Base-by-base conservation (phyloP, 306 rosid species). In the Castanopsis chinensis region DNA sequence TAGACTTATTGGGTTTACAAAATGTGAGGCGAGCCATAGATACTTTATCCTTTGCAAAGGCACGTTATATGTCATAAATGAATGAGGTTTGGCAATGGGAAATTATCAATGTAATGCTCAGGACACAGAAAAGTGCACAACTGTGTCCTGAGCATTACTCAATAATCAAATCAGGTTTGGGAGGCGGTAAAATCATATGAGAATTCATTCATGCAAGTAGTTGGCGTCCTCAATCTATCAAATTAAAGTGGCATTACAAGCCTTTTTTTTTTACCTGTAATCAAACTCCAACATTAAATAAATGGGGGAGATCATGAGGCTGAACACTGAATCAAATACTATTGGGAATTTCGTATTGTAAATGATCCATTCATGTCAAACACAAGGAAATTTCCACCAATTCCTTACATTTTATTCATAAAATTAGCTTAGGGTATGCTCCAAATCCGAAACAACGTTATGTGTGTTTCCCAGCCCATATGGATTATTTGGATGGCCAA, bases 381-480 rank as follows among this genome's bases (percentile, higher is more conserved):
- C 72, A 28, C 49, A 8, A 19, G 56, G 45, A 59, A 43, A 60
- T 60, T 37, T 7, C 63, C 59, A 80, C 49, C 60, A 9, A 69
- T 27, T 83, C 75, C 85, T 55, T 76, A 49, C 68, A 58, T 78
- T 90, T 90, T 88, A 88, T 88, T 88, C 20, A 67, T 18, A 56
- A 65, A 80, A 63, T 4, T 3, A 27, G 75, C 45, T 51, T 51
- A 63, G 80, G 81, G 81, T 81, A 76, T 58, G 73, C 83, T 56
- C 73, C 81, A 65, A 59, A 75, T 51, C 65, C 51, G 86, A 53
- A 83, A 73, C 59, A 57, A 82, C 67, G 20, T 80, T 43, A 21
- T 19, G 60, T 65, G 75, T 52, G 28, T 76, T 23, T 10, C 69
- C 14, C 52, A 37, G 69, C 67, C 82, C 73, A 79, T 25, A 45